Conservation (phyloP, 164 flowering plant species). For the Taxillus chinensis region DNA sequence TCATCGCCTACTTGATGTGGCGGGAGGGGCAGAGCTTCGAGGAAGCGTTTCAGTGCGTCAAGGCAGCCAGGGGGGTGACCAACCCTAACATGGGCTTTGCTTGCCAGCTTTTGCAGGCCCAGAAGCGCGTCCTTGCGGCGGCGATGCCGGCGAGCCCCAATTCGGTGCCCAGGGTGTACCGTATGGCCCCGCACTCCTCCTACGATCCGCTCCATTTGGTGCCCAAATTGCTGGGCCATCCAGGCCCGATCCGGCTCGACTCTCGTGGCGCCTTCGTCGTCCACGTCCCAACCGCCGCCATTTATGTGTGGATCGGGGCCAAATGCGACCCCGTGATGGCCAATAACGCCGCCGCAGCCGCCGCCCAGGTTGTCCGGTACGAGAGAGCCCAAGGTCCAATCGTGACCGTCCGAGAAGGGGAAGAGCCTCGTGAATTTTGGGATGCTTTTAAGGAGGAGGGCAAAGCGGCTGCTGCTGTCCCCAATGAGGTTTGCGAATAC, state of each 20-base stretch:
- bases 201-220: constrained; percentile 84
- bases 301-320: constrained; percentile 73
- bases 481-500: constrained; percentile 34
- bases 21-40: constrained; percentile 72
- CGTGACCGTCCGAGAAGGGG: constrained; percentile 46
- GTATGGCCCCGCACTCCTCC: constrained; percentile 83
- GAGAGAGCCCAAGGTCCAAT: constrained; percentile 59
- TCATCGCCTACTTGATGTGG: constrained; percentile 91
- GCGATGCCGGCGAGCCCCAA: constrained; percentile 64
- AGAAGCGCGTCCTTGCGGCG: constrained; percentile 66
- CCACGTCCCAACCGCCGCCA: constrained; percentile 47
- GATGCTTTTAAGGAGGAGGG: constrained; percentile 29
- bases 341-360: constrained; percentile 48
- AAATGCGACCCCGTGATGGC: constrained; percentile 43
- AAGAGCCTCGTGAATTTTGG: constrained; percentile 68
- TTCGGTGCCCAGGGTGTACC: constrained; percentile 55
- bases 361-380: constrained; percentile 62
- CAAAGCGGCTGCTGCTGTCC: constrained; percentile 2
- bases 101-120: constrained; percentile 72
- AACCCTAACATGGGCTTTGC: constrained; percentile 91
- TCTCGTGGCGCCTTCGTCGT: constrained; percentile 83
- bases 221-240: constrained; percentile 50
- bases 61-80: constrained; percentile 68
- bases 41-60: constrained; percentile 72
- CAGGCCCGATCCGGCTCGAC: constrained; percentile 42